Base-by-base conservation (phyloP, 768 basidiomycete species). In the Boletus speciosus region DNA sequence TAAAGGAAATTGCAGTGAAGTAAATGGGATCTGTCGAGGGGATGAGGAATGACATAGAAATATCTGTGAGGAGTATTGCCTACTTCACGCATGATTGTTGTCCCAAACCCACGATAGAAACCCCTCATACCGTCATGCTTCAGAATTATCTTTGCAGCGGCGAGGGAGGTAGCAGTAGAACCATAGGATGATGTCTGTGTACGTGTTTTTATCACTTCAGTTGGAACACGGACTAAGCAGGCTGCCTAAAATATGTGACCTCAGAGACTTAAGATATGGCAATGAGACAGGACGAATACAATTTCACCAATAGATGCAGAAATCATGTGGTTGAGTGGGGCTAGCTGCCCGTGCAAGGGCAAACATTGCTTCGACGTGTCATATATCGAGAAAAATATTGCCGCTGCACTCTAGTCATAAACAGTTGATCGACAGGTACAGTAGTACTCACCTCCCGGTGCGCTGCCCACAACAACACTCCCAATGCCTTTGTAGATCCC, bases 401-500 rank as follows among this genome's bases (percentile, higher is more conserved):
- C 94, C 54, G 97, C 97, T 98, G 63, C 25, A 55, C 49, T 39
- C 25, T 29, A 5, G 46, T 58, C 49, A 52, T 50, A 27, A 23
- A 48, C 25, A 32, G 45, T 31, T 19, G 12, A 38, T 37, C 11
- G n/a, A 45, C n/a, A 35, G 15, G n/a, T 41, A 43, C 0, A 31
- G n/a, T 11, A 47, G 16, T 16, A 52, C 75, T 58, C 67, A 95
- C 95, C 95, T 71, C 96, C 95, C 0, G 96, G 96, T 16, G 95
- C 93, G 66, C 93, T 93, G 19, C 96, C 96, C 19, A 98, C 86
- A 6, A 92, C 83, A 7, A 98, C 94, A 67, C 93, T 96, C 27
- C 94, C 95, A 5, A 99, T 75, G 8, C 96, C 96, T 61, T 89
- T 88, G 74, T 99, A 99, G 6, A 98, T 81, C 9, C 93, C 94